phyloP scores from a whole-genome alignment of 306 rosid genomes.

The Aeschynomene evenia region DNA sequence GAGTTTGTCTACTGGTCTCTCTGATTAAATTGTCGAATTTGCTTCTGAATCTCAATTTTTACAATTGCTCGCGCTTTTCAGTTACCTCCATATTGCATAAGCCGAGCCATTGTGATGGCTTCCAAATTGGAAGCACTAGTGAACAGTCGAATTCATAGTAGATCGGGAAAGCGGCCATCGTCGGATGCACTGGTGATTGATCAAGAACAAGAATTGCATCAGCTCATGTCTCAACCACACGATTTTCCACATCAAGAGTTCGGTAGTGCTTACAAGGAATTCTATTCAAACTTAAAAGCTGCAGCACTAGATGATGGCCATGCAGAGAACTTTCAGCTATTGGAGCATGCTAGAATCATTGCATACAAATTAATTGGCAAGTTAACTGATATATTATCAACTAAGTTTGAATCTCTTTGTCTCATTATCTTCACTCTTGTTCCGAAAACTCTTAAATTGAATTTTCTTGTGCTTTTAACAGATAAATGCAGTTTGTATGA shows the following conservation, averaged over 20 bases:
- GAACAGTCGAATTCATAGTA: constrained; percentile 46
- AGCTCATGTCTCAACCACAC: constrained; percentile 20
- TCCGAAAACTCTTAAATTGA: neutral
- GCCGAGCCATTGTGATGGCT: constrained; percentile 76
- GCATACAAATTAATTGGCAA: constrained; percentile 52
- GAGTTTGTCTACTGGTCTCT: neutral
- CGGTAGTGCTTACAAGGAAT: constrained; percentile 40
- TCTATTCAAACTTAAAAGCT: constrained; percentile 52
- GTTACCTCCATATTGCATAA: constrained; percentile 70
- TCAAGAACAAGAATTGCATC: constrained; percentile 37
- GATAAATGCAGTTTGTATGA: constrained; percentile 28
- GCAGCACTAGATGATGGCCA: constrained; percentile 42
- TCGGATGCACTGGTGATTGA: constrained; percentile 24
- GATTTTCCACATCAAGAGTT: constrained; percentile 32
- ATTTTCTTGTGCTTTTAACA: constrained; percentile 25
- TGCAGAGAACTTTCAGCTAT: constrained; percentile 40
- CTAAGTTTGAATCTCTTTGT: neutral
- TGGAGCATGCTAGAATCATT: constrained; percentile 60
- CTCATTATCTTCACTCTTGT: constrained; percentile 16
- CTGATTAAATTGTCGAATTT: constrained; percentile 17
- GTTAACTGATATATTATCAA: constrained; percentile 22
- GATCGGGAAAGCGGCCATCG: constrained; percentile 31
- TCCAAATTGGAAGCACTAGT: constrained; percentile 64
- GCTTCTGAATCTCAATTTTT: constrained; percentile 2
- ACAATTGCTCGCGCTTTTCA: constrained; percentile 39